Conservation (phyloP, 495 filamentous ascomycete genomes). For the Aspergillus steynii region DNA sequence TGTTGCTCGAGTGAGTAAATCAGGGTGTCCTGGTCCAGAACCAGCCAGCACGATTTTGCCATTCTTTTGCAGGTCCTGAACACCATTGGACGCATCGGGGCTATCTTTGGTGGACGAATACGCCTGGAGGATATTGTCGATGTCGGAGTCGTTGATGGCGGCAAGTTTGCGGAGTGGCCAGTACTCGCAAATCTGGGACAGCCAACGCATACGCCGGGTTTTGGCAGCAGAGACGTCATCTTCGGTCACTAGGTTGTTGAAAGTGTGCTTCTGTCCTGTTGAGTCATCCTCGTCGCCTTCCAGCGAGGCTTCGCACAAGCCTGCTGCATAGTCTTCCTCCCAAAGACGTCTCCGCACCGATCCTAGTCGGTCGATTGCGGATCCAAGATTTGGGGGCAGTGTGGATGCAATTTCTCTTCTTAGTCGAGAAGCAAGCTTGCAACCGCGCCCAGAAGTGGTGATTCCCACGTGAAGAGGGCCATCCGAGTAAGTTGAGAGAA, state of each 20-base stretch:
- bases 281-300: constrained; percentile 79
- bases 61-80: constrained; percentile 24
- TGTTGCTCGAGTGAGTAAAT: constrained; percentile 85
- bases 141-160: constrained; percentile 74
- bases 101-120: constrained; percentile 51
- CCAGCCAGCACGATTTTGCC: constrained; percentile 87
- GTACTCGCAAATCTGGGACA: constrained; percentile 97
- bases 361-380: constrained; percentile 75
- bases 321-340: constrained; percentile 70
- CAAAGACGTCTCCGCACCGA: constrained; percentile 73
- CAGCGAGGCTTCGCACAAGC: constrained; percentile 38
- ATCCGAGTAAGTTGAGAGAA: constrained; percentile 85
- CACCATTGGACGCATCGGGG: constrained; percentile 18
- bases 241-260: constrained; percentile 79
- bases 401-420: constrained; percentile 80
- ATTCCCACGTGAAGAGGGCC: constrained; percentile 94
- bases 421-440: constrained; percentile 90
- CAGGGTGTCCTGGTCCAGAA: constrained; percentile 90
- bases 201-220: constrained; percentile 84
- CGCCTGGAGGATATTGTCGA: constrained; percentile 66
- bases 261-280: constrained; percentile 77
- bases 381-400: constrained; percentile 80
- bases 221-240: constrained; percentile 72
- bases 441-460: constrained; percentile 92
- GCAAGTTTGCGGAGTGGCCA: constrained; percentile 88